Evolutionary conservation across 1,284 basidiomycete species (phyloP), one percentile per base, ranked within the genome.

Genomic region (Ustilago xerochloae): DNA sequence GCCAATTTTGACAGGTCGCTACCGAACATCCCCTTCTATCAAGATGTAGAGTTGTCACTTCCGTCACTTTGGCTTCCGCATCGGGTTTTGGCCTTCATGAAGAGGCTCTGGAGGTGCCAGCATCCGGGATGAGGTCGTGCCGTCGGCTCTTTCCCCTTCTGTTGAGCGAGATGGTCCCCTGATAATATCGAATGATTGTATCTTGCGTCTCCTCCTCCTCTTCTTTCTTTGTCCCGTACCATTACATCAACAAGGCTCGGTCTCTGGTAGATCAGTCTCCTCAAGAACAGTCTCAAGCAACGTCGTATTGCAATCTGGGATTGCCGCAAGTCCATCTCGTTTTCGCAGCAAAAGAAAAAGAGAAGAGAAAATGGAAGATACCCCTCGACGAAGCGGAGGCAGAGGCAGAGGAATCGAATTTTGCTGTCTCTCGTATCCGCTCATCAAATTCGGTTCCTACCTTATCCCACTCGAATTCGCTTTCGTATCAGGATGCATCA

Each of bases 391-490:
- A 7, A 55, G 55, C 35, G 28, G 22, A 4, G 9, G 47, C 7
- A 52, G 57, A 33, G 33, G 55, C 6, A 36, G 68, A 38, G 74
- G 74, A 6, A 20, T 64, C 3, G 66, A 73, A 24, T 76, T 76
- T 51, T 76, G 74, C 74, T 76, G 74, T 33, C 60, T 67, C 1
- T 47, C 61, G 15, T 60, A 76, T 20, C 69, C 76, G 3, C 65
- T 78, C 33, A 58, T 78, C 59, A 78, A 78, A 43, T 55, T 54
- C 0, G 76, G 76, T 3, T 55, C 69, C 18, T 78, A 78, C 60
- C 58, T 75, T 7, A 64, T 76, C 43, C 49, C 67, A 8, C 58
- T 78, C 38, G 76, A 78, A 30, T 74, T 60, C 41, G 63, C 59
- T 24, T 64, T 78, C 41, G 73, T 78, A 4, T 48, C 68, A 4